Conservation (phyloP, 164 flowering plant species). For the Stephania yunnanensis region DNA sequence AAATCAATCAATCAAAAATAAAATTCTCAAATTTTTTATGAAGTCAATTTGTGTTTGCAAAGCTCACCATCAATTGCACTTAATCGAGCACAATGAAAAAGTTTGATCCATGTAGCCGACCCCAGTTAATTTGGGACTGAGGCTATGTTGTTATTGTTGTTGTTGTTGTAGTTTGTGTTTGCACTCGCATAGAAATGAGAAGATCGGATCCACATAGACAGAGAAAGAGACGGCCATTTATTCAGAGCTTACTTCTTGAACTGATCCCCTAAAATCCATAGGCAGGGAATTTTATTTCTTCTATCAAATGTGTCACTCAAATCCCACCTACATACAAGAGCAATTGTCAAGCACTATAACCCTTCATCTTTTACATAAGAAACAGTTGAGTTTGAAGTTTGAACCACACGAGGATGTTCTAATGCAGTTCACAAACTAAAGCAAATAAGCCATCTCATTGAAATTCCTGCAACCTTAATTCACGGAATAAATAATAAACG, state of each 20-base stretch:
- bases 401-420: neutral
- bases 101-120: too few relatives aligned
- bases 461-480: neutral
- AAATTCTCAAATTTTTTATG: neutral
- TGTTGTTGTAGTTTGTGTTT: too few relatives aligned
- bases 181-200: neutral
- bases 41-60: too few relatives aligned
- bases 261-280: neutral
- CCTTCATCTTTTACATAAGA: neutral
- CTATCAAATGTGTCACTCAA: neutral
- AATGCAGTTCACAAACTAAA: neutral
- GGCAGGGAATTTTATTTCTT: neutral
- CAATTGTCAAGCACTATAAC: neutral
- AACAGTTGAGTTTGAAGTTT: neutral
- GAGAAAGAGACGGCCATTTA: neutral
- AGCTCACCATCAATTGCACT: too few relatives aligned
- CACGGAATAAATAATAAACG: neutral
- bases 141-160: too few relatives aligned
- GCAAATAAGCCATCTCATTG: neutral
- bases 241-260: neutral
- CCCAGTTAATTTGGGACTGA: too few relatives aligned
- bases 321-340: neutral
- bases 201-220: neutral
- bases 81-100: too few relatives aligned
- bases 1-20: neutral